Conservation (phyloP, 1,139 yeast species). For the Hemisphaericaspora subhashii region DNA sequence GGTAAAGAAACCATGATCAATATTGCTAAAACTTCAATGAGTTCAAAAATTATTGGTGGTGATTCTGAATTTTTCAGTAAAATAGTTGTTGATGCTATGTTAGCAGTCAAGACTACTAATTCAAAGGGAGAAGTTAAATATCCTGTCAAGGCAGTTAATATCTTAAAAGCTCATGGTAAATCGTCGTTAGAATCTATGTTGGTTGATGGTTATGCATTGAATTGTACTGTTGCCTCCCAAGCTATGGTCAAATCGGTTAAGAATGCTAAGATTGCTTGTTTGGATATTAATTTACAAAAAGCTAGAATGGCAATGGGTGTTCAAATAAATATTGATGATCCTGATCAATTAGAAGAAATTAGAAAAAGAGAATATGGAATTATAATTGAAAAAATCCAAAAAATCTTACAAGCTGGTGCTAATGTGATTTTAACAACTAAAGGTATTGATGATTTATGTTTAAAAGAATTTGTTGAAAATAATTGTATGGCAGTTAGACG, state of each 20-base stretch:
- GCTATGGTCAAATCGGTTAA: slow-evolving; percentile 83
- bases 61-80: slow-evolving; percentile 88
- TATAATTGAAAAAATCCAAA: slow-evolving; percentile 81
- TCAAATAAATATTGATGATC: slow-evolving; percentile 94
- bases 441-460: slow-evolving; percentile 95
- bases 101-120: slow-evolving; percentile 91
- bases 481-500: slow-evolving; percentile 98
- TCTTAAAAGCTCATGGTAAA: slow-evolving; percentile 95
- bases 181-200: slow-evolving; percentile 83
- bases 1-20: slow-evolving; percentile 83
- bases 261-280: slow-evolving; percentile 84
- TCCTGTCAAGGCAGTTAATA: slow-evolving; percentile 96
- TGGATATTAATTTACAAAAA: slow-evolving; percentile 93
- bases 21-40: slow-evolving; percentile 97
- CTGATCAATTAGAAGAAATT: slow-evolving; percentile 94
- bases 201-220: slow-evolving; percentile 92
- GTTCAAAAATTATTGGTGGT: slow-evolving; percentile 94
- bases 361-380: slow-evolving; percentile 94
- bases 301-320: slow-evolving; percentile 99
- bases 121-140: slow-evolving; percentile 86
- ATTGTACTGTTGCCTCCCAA: slow-evolving; percentile 96
- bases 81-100: slow-evolving; percentile 93
- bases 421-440: slow-evolving; percentile 95
- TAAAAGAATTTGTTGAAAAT: slow-evolving; percentile 93
- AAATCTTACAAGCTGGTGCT: slow-evolving; percentile 90